Conservation (phyloP, 352 stramenopile genomes). For the Phytophthora cryptogea region DNA sequence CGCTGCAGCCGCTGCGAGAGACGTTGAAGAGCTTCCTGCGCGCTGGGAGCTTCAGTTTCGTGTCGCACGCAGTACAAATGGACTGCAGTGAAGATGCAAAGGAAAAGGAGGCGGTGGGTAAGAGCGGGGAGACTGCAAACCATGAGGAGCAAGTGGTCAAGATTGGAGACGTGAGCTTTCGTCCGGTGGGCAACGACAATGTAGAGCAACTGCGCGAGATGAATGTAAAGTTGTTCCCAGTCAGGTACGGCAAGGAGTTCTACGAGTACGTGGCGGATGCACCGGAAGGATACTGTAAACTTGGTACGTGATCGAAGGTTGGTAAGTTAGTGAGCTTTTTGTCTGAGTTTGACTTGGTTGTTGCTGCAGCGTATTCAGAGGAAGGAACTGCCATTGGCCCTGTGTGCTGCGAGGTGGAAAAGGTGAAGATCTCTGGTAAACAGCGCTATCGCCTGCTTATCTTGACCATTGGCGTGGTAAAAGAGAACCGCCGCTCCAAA, state of each 20-base stretch:
- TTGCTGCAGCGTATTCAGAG: slow-evolving; percentile 66
- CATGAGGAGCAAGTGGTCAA: background rate
- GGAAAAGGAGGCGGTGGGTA: background rate
- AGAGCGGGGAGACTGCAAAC: background rate
- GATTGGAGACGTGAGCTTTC: slow-evolving; percentile 44
- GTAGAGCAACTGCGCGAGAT: slow-evolving; percentile 85
- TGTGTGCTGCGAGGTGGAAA: slow-evolving; percentile 89
- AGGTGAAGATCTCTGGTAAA: slow-evolving; percentile 26
- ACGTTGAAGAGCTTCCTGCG: slow-evolving; percentile 48
- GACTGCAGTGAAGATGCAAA: slow-evolving; percentile 26
- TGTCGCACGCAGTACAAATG: slow-evolving; percentile 55
- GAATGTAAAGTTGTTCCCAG: slow-evolving; percentile 90
- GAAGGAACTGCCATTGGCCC: slow-evolving; percentile 75
- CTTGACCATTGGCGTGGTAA: slow-evolving; percentile 93
- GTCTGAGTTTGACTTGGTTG: background rate
- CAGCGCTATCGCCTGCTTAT: slow-evolving; percentile 57
- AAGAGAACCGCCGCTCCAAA: slow-evolving; percentile 77
- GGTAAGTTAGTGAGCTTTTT: background rate
- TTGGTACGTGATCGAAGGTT: slow-evolving; percentile 42
- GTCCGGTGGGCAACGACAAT: slow-evolving; percentile 58
- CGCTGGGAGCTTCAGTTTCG: slow-evolving; percentile 49
- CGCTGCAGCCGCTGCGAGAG: slow-evolving; percentile 42
- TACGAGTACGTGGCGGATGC: slow-evolving; percentile 89
- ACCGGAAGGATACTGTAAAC: slow-evolving; percentile 56
- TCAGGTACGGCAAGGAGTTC: slow-evolving; percentile 92